phyloP scores from a whole-genome alignment of 495 filamentous ascomycete genomes.

The Lasiosphaeris hirsuta region DNA sequence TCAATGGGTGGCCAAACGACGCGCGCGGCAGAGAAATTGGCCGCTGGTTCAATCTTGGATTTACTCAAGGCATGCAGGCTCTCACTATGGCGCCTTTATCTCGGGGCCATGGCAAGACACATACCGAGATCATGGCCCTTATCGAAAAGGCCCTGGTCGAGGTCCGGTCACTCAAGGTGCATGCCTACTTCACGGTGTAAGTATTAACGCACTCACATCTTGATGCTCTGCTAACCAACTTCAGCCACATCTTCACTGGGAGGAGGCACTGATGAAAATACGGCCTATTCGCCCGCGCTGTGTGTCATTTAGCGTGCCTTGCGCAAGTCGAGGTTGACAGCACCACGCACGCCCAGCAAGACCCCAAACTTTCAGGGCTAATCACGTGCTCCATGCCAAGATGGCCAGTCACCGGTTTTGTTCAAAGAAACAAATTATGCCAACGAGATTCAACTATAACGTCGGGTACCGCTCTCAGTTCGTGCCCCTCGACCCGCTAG shows the following conservation, averaged over 20 bases:
- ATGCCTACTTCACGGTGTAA: conserved; percentile 67
- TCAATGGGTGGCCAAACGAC: conserved; percentile 77
- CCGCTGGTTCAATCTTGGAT: conserved; percentile 79
- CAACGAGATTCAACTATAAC: too few relatives aligned
- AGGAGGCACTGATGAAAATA: conserved; percentile 22
- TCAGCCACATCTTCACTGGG: conserved; percentile 31
- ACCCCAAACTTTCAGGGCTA: too few relatives aligned
- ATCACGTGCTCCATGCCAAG: too few relatives aligned
- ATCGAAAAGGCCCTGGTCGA: conserved; percentile 62
- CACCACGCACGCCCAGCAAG: too few relatives aligned
- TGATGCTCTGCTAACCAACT: conserved; percentile 10
- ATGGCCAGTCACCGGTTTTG: too few relatives aligned
- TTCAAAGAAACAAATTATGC: too few relatives aligned
- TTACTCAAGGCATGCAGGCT: conserved; percentile 69
- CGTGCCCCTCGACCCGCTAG: too few relatives aligned
- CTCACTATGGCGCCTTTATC: conserved; percentile 73
- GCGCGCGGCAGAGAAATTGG: conserved; percentile 66
- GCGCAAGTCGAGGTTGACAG: too few relatives aligned
- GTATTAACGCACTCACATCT: conserved; percentile 25
- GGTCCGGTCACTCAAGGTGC: conserved; percentile 65
- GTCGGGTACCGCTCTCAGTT: too few relatives aligned
- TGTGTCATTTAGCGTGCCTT: too few relatives aligned
- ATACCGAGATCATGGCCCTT: conserved; percentile 63
- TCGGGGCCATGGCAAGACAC: conserved; percentile 59
- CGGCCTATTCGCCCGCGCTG: not conserved